These are phyloP conservation scores for Zygotorulaspora mrakii DNA, from an alignment of 1,139 yeast species.

Conservation along the genomic window DNA sequence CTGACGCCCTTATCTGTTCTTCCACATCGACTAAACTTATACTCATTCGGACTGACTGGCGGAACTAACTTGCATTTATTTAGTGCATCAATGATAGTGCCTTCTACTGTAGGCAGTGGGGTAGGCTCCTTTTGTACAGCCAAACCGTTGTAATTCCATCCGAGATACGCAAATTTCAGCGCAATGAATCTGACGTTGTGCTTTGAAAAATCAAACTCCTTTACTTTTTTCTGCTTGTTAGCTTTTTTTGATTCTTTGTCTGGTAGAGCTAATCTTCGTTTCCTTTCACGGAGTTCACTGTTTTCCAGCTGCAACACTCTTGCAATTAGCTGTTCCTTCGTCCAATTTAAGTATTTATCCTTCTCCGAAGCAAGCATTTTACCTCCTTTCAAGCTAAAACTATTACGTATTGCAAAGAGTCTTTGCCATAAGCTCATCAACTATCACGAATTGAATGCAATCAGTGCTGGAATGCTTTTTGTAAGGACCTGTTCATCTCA, in stretches of 20 bases:
- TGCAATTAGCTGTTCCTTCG: constrained; percentile 40
- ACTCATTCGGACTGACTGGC: constrained; percentile 52
- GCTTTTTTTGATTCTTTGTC: constrained; percentile 4
- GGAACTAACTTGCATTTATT: constrained; percentile 63
- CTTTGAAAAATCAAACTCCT: constrained; percentile 64
- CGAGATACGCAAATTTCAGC: constrained; percentile 76
- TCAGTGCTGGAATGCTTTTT: no score
- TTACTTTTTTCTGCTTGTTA: constrained; percentile 36
- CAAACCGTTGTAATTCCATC: constrained; percentile 92
- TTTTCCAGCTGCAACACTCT: constrained; percentile 35
- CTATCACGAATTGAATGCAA: no score
- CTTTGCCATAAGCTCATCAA: constrained; percentile 10
- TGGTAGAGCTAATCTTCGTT: constrained; percentile 10
- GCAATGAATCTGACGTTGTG: constrained; percentile 72
- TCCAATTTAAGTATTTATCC: constrained; percentile 38
- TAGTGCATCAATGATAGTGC: constrained; percentile 66
- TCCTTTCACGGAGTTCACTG: constrained; percentile 6
- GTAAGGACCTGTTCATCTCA: no score
- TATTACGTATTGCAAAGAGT: constrained; percentile 3
- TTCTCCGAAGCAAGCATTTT: constrained; percentile 5
- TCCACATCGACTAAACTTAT: constrained; percentile 87
- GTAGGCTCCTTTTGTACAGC: constrained; percentile 75
- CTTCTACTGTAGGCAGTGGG: constrained; percentile 85
- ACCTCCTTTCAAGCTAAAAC: background rate
- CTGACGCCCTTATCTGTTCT: constrained; percentile 96